These are phyloP conservation scores for Yamadazyma spencermartinsiae DNA, from an alignment of 1,139 yeast genomes.

Conservation along the genomic window DNA sequence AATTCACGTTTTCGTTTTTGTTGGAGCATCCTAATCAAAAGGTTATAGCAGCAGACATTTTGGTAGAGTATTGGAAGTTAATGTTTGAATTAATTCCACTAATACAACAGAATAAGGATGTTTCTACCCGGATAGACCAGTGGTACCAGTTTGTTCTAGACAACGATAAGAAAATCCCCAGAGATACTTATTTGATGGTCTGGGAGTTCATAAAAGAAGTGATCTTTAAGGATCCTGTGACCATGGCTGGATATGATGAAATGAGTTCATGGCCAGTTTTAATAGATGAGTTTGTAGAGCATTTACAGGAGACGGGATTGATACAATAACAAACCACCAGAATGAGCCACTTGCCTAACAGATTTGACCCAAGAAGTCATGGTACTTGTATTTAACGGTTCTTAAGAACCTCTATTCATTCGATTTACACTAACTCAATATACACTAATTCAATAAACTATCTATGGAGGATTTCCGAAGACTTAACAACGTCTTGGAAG, in stretches of 20 bases:
- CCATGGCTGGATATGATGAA: conserved; percentile 62
- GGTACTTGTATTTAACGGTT: too few relatives aligned
- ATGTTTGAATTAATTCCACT: conserved; percentile 40
- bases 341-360: too few relatives aligned
- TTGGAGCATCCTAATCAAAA: conserved; percentile 60
- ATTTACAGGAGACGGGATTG: conserved; percentile 37
- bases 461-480: conserved; percentile 47
- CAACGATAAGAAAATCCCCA: conserved; percentile 45
- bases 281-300: conserved; percentile 80
- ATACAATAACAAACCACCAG: conserved; percentile 8
- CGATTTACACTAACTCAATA: neutral
- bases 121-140: conserved; percentile 32
- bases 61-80: conserved; percentile 77
- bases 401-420: too few relatives aligned
- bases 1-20: conserved; percentile 67
- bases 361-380: too few relatives aligned
- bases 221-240: conserved; percentile 45
- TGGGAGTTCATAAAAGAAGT: conserved; percentile 62
- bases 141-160: conserved; percentile 53
- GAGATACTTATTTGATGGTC: conserved; percentile 86
- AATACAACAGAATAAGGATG: conserved; percentile 10
- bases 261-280: conserved; percentile 90
- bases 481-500: conserved; percentile 43
- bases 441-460: conserved; percentile 35
- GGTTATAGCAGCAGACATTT: conserved; percentile 60